Conservation (phyloP, 805 yeast genomes). For the Lipomyces starkeyi region DNA sequence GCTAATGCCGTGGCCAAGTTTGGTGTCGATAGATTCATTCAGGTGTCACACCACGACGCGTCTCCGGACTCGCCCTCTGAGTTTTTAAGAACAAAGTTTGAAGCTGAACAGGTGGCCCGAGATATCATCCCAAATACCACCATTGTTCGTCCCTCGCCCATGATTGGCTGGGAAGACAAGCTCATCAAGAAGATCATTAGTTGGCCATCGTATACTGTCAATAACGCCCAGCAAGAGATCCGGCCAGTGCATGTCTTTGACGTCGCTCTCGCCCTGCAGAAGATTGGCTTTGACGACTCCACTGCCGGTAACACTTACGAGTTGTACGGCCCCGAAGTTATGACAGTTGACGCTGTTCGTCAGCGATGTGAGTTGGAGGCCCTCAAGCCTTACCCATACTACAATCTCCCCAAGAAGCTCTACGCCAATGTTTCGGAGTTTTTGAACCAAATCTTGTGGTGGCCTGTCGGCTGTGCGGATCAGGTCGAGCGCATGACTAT, state of each 20-base stretch:
- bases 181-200: slow-evolving; percentile 66
- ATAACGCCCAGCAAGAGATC: slow-evolving; percentile 64
- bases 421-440: slow-evolving; percentile 48
- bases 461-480: slow-evolving; percentile 68
- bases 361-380: slow-evolving; percentile 71
- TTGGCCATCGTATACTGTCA: slow-evolving; percentile 67
- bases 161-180: slow-evolving; percentile 76
- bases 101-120: slow-evolving; percentile 73
- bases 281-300: slow-evolving; percentile 79
- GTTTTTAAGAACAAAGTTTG: slow-evolving; percentile 72
- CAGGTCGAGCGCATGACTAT: slow-evolving; percentile 74
- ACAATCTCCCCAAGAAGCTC: slow-evolving; percentile 51
- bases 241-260: slow-evolving; percentile 79
- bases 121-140: slow-evolving; percentile 76
- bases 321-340: slow-evolving; percentile 72
- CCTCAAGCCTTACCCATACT: slow-evolving; percentile 49
- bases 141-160: slow-evolving; percentile 82
- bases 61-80: slow-evolving; percentile 67
- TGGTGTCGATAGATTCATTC: slow-evolving; percentile 74
- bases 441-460: slow-evolving; percentile 48
- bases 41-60: slow-evolving; percentile 81
- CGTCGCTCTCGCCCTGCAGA: slow-evolving; percentile 79
- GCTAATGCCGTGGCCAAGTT: slow-evolving; percentile 73
- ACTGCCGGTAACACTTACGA: slow-evolving; percentile 79
- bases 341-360: slow-evolving; percentile 66